phyloP scores from a whole-genome alignment of 2,329 filamentous ascomycete species.

The Epichloe amarillans region DNA sequence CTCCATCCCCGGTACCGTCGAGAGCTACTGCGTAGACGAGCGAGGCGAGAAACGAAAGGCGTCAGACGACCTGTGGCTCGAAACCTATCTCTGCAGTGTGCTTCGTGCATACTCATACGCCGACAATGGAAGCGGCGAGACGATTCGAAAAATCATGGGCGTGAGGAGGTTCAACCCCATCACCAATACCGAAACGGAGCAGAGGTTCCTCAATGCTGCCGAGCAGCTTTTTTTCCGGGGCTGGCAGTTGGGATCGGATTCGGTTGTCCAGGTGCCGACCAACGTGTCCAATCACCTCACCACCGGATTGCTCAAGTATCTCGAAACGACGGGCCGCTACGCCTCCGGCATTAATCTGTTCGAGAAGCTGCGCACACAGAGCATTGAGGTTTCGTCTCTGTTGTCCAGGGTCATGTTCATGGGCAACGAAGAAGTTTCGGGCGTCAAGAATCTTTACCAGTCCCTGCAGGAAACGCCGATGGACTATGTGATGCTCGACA shows the following conservation, averaged over 20 bases:
- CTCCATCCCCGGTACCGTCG: conserved; percentile 88
- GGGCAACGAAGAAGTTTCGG: conserved; percentile 95
- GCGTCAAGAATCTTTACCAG: conserved; percentile 75
- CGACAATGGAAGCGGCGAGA: conserved; percentile 86
- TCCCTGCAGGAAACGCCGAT: conserved; percentile 85
- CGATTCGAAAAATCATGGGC: conserved; percentile 94
- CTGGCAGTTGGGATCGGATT: conserved; percentile 95
- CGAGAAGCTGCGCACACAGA: conserved; percentile 81
- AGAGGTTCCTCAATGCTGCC: conserved; percentile 86
- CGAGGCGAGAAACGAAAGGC: conserved; percentile 88
- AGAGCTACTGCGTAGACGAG: conserved; percentile 96
- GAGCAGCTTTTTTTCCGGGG: conserved; percentile 92
- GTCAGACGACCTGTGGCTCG: conserved; percentile 88
- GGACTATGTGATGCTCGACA: conserved; percentile 94
- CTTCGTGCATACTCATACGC: conserved; percentile 92
- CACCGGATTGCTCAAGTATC: conserved; percentile 85
- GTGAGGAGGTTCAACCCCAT: conserved; percentile 94
- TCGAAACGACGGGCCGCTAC: conserved; percentile 87
- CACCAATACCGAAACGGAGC: conserved; percentile 95
- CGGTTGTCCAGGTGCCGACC: conserved; percentile 93
- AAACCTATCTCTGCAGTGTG: conserved; percentile 93
- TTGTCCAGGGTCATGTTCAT: conserved; percentile 84
- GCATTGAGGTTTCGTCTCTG: conserved; percentile 86
- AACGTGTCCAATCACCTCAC: conserved; percentile 93
- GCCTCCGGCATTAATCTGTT: conserved; percentile 95